Conservation (phyloP, 768 basidiomycete genomes). For the Paxillus rubicundulus region DNA sequence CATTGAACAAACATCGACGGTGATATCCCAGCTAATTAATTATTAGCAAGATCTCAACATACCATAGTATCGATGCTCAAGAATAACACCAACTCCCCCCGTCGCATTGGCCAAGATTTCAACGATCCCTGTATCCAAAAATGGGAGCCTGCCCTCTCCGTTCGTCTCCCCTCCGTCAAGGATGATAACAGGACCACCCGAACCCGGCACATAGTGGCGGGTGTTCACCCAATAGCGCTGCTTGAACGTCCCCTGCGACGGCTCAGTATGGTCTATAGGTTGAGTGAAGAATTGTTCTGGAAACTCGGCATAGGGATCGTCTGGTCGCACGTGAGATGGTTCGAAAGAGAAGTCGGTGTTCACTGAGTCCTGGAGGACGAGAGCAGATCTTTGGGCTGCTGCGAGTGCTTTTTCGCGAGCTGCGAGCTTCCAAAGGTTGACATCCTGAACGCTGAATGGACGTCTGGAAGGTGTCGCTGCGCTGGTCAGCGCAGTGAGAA, state of each 20-base stretch:
- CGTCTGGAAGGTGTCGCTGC: slow-evolving; percentile 10
- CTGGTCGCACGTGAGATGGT: slow-evolving; percentile 8
- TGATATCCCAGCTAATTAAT: not conserved
- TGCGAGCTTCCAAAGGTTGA: slow-evolving; percentile 63
- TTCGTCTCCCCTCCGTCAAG: slow-evolving; percentile 93
- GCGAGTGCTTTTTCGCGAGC: slow-evolving; percentile 19
- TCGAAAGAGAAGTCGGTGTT: slow-evolving; percentile 11
- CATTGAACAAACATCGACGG: not conserved
- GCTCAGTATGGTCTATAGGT: slow-evolving; percentile 79
- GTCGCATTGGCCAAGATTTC: slow-evolving; percentile 84
- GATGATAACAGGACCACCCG: slow-evolving; percentile 81
- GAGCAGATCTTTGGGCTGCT: slow-evolving; percentile 9
- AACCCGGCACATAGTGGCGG: slow-evolving; percentile 69
- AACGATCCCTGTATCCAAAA: slow-evolving; percentile 74
- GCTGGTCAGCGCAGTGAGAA: slow-evolving; percentile 8
- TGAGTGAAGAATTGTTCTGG: slow-evolving; percentile 73
- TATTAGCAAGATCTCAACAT: slow-evolving; percentile 10
- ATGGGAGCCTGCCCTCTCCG: slow-evolving; percentile 60
- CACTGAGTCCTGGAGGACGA: slow-evolving; percentile 21
- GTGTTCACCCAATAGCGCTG: slow-evolving; percentile 94
- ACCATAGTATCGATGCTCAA: slow-evolving; percentile 94
- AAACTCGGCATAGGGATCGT: slow-evolving; percentile 38
- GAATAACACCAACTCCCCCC: slow-evolving; percentile 83
- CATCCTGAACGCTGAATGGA: slow-evolving; percentile 50
- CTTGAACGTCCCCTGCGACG: slow-evolving; percentile 59